Conservation (phyloP, 1,284 basidiomycete species). For the Gomphus bonarii region DNA sequence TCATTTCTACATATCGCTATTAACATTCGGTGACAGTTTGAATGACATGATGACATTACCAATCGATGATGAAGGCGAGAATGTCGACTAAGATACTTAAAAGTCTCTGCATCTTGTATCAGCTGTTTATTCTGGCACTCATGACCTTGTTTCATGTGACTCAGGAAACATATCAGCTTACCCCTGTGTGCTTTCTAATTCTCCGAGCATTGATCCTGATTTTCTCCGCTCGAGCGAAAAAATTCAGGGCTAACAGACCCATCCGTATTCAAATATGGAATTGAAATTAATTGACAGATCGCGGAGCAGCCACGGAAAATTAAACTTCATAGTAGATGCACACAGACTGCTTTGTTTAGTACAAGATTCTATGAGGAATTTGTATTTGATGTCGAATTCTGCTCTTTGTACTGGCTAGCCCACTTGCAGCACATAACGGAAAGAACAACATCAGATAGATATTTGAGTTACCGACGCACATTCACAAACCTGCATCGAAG, state of each 20-base stretch:
- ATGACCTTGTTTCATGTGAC: not conserved
- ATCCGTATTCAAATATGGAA: not conserved
- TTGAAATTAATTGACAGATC: not conserved
- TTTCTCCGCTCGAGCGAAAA: not conserved
- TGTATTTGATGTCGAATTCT: constrained; percentile 1
- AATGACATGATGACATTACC: constrained; percentile 56
- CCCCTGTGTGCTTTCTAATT: not conserved
- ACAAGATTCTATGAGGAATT: not conserved
- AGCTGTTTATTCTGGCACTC: not conserved
- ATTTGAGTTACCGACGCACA: not conserved
- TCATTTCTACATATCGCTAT: not conserved
- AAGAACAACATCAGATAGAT: not conserved
- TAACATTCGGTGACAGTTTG: constrained; percentile 32
- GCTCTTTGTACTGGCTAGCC: constrained; percentile 10
- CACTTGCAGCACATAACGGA: not conserved
- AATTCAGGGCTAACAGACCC: no score
- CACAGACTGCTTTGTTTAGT: not conserved
- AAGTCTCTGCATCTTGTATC: no score
- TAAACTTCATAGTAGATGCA: not conserved
- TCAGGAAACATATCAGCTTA: not conserved
- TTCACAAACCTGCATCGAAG: constrained; percentile 48
- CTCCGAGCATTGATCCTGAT: constrained; percentile 8
- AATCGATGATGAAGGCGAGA: constrained; percentile 23
- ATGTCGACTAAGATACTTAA: constrained; percentile 2
- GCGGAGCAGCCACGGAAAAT: not conserved